Percentiles rank a stretch among this genome's conserved stretches.
phyloP scores from a whole-genome alignment of 2,329 filamentous ascomycete genomes.

The Botrytis squamosa region DNA sequence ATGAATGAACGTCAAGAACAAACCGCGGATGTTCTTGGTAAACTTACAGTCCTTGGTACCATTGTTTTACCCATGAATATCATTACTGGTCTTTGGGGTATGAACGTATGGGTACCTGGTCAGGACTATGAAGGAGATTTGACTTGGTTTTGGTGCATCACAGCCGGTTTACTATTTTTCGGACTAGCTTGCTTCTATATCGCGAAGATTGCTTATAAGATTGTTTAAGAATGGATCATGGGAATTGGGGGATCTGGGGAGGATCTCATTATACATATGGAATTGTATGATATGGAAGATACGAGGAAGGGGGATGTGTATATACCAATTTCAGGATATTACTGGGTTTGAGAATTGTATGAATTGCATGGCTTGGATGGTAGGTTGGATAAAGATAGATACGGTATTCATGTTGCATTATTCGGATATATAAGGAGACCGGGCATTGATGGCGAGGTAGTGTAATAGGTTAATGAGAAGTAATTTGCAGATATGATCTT shows the following conservation, averaged over 20 bases:
- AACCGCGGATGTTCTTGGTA: constrained; percentile 91
- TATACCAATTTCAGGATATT: background rate
- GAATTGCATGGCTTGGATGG: background rate
- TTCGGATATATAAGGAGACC: background rate
- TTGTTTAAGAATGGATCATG: constrained; percentile 31
- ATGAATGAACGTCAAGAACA: constrained; percentile 98
- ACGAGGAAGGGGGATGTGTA: background rate
- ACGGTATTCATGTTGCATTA: background rate
- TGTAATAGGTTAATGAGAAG: background rate
- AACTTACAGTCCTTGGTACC: constrained; percentile 91
- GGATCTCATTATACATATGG: background rate
- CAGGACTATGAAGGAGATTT: constrained; percentile 77
- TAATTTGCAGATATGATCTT: background rate
- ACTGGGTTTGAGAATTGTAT: background rate
- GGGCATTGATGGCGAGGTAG: background rate
- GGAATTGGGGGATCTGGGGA: background rate
- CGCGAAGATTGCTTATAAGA: constrained; percentile 38
- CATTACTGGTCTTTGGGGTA: constrained; percentile 96
- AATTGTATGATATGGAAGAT: background rate
- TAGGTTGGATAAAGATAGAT: constrained; percentile 4
- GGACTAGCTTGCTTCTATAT: constrained; percentile 67
- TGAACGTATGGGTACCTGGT: constrained; percentile 96
- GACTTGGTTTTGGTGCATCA: constrained; percentile 73
- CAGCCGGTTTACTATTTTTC: constrained; percentile 73
- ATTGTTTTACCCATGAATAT: constrained; percentile 99